These are phyloP conservation scores for Typha latifolia DNA, from an alignment of 176 grass and related monocot species.

Conservation along the genomic window DNA sequence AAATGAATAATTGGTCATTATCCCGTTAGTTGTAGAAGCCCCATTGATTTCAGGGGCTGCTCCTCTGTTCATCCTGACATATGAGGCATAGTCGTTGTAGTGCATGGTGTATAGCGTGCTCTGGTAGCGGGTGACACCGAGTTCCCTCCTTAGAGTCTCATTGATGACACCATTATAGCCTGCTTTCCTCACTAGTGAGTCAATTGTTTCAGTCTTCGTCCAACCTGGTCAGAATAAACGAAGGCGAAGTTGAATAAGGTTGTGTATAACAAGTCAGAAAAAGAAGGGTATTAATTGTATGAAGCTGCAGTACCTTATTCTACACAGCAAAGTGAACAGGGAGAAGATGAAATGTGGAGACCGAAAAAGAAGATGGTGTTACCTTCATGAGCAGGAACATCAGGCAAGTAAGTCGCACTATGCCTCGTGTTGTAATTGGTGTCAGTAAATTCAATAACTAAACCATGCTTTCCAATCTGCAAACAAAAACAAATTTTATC, in stretches of 20 bases:
- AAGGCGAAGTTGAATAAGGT: neutral
- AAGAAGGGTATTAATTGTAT: no score
- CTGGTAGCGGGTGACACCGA: conserved; percentile 76
- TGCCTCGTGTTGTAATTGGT: conserved; percentile 61
- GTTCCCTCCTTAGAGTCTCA: conserved; percentile 61
- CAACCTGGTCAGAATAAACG: conserved; percentile 51
- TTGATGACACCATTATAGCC: conserved; percentile 72
- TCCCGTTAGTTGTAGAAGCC: conserved; percentile 41
- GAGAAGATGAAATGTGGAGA: neutral
- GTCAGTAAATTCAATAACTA: conserved; percentile 97
- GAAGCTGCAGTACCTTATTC: no score
- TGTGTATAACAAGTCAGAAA: neutral
- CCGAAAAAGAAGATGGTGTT: neutral
- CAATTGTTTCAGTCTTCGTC: conserved; percentile 76
- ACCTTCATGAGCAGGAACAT: conserved; percentile 96
- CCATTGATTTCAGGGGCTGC: conserved; percentile 25
- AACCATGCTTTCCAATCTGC: conserved; percentile 93
- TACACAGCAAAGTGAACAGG: no score
- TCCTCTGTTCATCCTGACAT: conserved; percentile 72
- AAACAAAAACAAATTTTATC: neutral
- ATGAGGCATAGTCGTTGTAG: conserved; percentile 72
- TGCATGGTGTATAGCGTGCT: conserved; percentile 90
- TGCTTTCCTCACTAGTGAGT: conserved; percentile 90
- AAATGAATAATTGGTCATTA: conserved; percentile 60
- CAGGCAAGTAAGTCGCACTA: conserved; percentile 92